Evolutionary conservation across 179 eudicot species (phyloP).

Genomic region (Dionaea muscipula): DNA sequence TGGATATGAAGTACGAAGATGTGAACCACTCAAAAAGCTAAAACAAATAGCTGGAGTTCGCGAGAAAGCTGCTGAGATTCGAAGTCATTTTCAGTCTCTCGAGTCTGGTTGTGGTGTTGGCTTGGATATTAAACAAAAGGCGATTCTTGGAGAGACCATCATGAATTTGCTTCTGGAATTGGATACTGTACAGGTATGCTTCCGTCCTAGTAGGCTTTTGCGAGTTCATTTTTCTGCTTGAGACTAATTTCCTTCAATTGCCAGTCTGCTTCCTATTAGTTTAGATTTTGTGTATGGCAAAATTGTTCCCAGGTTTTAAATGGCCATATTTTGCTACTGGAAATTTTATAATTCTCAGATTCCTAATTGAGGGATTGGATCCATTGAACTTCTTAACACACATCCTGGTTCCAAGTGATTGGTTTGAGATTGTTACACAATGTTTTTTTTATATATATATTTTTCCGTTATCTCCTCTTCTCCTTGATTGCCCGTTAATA

Average conservation of each 20-base stretch:
- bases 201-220: background rate
- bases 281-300: too few species aligned
- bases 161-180: slow-evolving; percentile 59
- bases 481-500: too few species aligned
- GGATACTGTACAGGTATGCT: slow-evolving; percentile 64
- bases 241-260: background rate
- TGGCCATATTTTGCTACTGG: too few species aligned
- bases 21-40: slow-evolving; percentile 53
- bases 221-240: background rate
- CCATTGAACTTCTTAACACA: too few species aligned
- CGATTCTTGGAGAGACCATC: slow-evolving; percentile 43
- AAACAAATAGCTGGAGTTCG: slow-evolving; percentile 38
- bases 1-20: slow-evolving; percentile 53
- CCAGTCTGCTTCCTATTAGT: too few species aligned
- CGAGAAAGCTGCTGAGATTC: slow-evolving; percentile 26
- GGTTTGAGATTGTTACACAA: too few species aligned
- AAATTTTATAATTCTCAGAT: too few species aligned
- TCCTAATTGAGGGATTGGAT: too few species aligned
- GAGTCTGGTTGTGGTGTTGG: slow-evolving; percentile 15
- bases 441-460: too few species aligned
- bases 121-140: slow-evolving; percentile 27
- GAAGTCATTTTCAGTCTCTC: slow-evolving; percentile 27
- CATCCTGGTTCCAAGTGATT: too few species aligned
- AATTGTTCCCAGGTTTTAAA: too few species aligned
- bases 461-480: too few species aligned